Conservation (phyloP, 106 monocot species). For the Dendrobium huoshanense region DNA sequence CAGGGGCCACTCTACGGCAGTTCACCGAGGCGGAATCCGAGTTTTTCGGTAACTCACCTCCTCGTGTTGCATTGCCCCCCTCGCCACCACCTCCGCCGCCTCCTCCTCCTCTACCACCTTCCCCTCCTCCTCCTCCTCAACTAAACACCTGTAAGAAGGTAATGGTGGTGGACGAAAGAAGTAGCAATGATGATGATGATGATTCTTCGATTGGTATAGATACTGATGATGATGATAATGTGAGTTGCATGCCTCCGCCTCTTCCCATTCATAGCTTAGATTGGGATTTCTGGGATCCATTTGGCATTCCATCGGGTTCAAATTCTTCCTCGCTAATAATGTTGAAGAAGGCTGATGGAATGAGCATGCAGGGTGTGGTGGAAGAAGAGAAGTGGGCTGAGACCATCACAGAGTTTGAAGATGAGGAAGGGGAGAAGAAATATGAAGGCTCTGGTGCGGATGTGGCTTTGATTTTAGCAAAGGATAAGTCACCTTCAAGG, state of each 20-base stretch:
- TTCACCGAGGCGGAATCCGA: slow-evolving; percentile 46
- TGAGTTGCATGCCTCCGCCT: slow-evolving; percentile 35
- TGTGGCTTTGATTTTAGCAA: slow-evolving; percentile 13
- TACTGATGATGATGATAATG: slow-evolving; percentile 24
- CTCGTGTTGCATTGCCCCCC: slow-evolving; percentile 17
- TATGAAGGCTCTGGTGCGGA: background rate
- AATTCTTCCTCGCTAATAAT: slow-evolving; percentile 26
- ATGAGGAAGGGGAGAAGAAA: slow-evolving; percentile 17
- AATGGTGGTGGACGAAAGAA: slow-evolving; percentile 6
- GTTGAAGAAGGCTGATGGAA: slow-evolving; percentile 14
- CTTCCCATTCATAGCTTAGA: slow-evolving; percentile 29
- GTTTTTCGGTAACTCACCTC: slow-evolving; percentile 6
- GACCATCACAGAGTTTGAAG: slow-evolving; percentile 47
- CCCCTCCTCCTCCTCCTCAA: slow-evolving; percentile 22
- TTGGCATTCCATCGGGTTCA: slow-evolving; percentile 19
- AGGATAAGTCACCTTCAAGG: slow-evolving; percentile 10
- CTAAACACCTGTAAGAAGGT: slow-evolving; percentile 16
- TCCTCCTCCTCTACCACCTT: slow-evolving; percentile 22
- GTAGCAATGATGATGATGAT: slow-evolving; percentile 9
- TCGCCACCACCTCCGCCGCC: slow-evolving; percentile 39
- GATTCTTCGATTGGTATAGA: background rate
- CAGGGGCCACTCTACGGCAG: slow-evolving; percentile 69
- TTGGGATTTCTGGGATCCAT: slow-evolving; percentile 58
- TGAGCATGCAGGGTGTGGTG: background rate
- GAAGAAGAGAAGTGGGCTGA: slow-evolving; percentile 68